Percentiles rank a stretch among this genome's conserved stretches.
Evolutionary conservation across 495 filamentous ascomycete genomes (phyloP).

Genomic region (Penicillium macrosclerotiorum): DNA sequence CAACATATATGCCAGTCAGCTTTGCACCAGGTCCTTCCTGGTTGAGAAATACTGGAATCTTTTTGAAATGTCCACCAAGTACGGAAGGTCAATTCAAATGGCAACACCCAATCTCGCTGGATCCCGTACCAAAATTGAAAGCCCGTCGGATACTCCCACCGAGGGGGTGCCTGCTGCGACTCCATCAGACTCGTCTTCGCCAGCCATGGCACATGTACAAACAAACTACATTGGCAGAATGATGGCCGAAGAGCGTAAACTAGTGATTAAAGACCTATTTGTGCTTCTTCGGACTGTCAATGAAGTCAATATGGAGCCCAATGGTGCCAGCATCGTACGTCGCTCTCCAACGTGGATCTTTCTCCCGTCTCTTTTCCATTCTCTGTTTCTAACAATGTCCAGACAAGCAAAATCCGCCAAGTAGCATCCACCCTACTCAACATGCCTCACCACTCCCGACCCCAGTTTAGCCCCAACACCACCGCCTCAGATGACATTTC

Average conservation of each 20-base stretch:
- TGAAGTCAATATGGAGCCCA: constrained; percentile 80
- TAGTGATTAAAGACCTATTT: constrained; percentile 73
- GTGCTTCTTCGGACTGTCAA: constrained; percentile 66
- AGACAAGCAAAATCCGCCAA: constrained; percentile 68
- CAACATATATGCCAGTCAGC: constrained; percentile 73
- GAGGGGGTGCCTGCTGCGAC: not conserved
- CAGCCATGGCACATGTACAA: constrained; percentile 30
- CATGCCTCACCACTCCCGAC: constrained; percentile 40
- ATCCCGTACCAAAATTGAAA: constrained; percentile 19
- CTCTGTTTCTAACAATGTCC: not conserved
- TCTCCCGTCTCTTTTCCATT: not conserved
- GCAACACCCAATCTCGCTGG: constrained; percentile 8
- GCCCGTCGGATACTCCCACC: constrained; percentile 1
- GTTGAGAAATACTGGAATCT: constrained; percentile 77
- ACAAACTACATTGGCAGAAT: constrained; percentile 48
- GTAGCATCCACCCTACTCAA: constrained; percentile 74
- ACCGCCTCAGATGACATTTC: constrained; percentile 8
- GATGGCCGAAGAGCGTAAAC: constrained; percentile 68
- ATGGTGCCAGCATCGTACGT: constrained; percentile 66
- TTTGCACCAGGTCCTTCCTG: constrained; percentile 74
- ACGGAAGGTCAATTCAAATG: constrained; percentile 27
- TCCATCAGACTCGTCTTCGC: constrained; percentile 1
- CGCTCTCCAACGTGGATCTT: not conserved
- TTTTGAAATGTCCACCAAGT: constrained; percentile 50
- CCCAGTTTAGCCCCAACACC: constrained; percentile 12